These are phyloP conservation scores for Globisporangium yorkense DNA, from an alignment of 352 stramenopile genomes.

Conservation along the genomic window DNA sequence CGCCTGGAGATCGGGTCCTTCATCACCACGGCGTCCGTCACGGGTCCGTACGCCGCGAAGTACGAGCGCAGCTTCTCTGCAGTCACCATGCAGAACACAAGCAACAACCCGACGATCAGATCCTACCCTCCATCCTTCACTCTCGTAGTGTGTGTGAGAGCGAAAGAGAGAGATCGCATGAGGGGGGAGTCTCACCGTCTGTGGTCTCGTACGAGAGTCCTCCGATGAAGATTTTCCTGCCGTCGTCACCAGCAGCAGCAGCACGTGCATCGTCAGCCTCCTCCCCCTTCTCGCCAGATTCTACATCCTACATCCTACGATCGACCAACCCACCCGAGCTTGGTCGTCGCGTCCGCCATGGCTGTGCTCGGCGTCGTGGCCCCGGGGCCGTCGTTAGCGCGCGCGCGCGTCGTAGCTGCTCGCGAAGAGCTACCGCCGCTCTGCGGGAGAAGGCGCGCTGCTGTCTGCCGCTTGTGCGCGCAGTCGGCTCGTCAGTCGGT, in stretches of 20 bases:
- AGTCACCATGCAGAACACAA: slow-evolving; percentile 6
- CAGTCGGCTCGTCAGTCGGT: background rate
- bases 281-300: background rate
- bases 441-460: background rate
- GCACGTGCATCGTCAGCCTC: background rate
- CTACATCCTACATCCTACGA: no score
- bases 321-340: background rate
- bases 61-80: slow-evolving; percentile 88
- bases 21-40: slow-evolving; percentile 92
- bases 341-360: slow-evolving; percentile 27
- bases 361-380: background rate
- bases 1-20: slow-evolving; percentile 90
- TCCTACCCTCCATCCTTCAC: background rate
- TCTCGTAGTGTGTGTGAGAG: background rate
- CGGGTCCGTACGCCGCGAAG: slow-evolving; percentile 84
- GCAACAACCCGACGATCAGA: slow-evolving; percentile 8
- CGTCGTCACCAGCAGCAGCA: slow-evolving; percentile 3
- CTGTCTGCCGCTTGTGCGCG: background rate
- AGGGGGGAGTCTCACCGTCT: slow-evolving; percentile 41
- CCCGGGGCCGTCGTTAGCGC: background rate
- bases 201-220: slow-evolving; percentile 88
- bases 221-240: slow-evolving; percentile 90
- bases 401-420: background rate
- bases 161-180: background rate
- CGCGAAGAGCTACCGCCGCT: slow-evolving; percentile 4